Base-by-base conservation (phyloP, 1,139 yeast species). In the Suhomyces guaymorum region DNA sequence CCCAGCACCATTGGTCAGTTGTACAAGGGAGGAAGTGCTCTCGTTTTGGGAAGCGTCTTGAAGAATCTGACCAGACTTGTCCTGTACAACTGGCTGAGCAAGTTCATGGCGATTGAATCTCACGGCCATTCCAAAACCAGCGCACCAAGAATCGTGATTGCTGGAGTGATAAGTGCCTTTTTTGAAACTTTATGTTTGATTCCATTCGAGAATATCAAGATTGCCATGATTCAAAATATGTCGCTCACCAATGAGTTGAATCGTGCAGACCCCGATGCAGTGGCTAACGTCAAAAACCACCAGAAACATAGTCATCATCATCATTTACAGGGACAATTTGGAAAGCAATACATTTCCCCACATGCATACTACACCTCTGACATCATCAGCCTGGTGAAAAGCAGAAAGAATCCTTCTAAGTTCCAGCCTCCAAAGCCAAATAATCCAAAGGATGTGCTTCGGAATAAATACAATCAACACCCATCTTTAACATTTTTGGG, bases 121-220 rank as follows among this genome's bases (percentile, higher is more conserved):
- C 60, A 55, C 35, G 62, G 61, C 28, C 51, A 46, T 9, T 55
- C 75, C 15, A 73, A 75, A 42, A 71, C 85, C 1, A 70, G 81
- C 11, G 89, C 90, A 3, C 86, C 89, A 8, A 61, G 86, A 44
- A 72, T 84, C 32, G 82, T 82, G 7, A 79, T 86, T 41, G 97
- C 97, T 3, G 97, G 96, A 5, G 75, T 83, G 33, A 75, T 88
- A 68, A 85, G 96, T 8, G 97, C 94, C 5, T 71, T 82, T 39
- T 63, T 81, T 34, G 98, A 92, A 59, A 81, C 95, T 5, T 49
- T 88, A 27, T 76, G 89, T 69, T 77, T 92, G 19, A 85, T 92
- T 16, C 98, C 98, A 0, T 90, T 92, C 60, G 98, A 92, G 52
- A 86, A 82, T 54, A 73, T 89, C 47, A 89, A 90, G 55, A 82